These are phyloP conservation scores for Teratosphaeria zuluensis DNA, from an alignment of 2,329 filamentous ascomycete genomes.

Conservation along the genomic window DNA sequence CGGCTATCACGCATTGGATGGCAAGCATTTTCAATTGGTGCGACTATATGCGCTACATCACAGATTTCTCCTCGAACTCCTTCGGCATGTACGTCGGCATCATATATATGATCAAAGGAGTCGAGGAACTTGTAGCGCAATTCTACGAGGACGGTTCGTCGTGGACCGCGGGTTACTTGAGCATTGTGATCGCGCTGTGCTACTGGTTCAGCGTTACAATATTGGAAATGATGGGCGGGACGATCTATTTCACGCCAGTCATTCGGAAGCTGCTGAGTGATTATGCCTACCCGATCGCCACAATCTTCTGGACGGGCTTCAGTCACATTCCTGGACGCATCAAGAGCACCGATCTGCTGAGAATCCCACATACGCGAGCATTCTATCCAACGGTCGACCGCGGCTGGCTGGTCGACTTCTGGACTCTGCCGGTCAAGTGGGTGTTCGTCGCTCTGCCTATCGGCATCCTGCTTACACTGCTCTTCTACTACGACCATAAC, in stretches of 20 bases:
- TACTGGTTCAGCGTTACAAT: constrained; percentile 44
- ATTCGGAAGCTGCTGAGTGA: constrained; percentile 41
- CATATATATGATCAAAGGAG: constrained; percentile 48
- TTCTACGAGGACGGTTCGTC: constrained; percentile 31
- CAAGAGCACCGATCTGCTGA: constrained; percentile 31
- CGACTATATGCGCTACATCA: constrained; percentile 51
- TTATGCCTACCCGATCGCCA: constrained; percentile 44
- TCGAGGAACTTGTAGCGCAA: constrained; percentile 45
- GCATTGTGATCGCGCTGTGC: constrained; percentile 41
- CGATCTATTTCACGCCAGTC: constrained; percentile 35
- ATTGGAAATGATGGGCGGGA: constrained; percentile 40
- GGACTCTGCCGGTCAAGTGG: constrained; percentile 43
- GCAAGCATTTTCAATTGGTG: constrained; percentile 43
- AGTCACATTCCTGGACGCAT: constrained; percentile 42
- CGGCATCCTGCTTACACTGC: constrained; percentile 42
- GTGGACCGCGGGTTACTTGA: constrained; percentile 37
- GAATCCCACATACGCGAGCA: constrained; percentile 34
- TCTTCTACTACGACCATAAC: constrained; percentile 50
- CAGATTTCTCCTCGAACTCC: constrained; percentile 45
- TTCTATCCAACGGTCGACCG: constrained; percentile 40
- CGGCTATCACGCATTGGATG: constrained; percentile 49
- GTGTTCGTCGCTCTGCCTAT: constrained; percentile 46
- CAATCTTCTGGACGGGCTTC: constrained; percentile 47
- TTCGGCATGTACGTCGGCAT: constrained; percentile 49
- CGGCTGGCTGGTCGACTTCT: constrained; percentile 44